phyloP scores from a whole-genome alignment of 768 basidiomycete genomes.

The Psilocybe azurescens region DNA sequence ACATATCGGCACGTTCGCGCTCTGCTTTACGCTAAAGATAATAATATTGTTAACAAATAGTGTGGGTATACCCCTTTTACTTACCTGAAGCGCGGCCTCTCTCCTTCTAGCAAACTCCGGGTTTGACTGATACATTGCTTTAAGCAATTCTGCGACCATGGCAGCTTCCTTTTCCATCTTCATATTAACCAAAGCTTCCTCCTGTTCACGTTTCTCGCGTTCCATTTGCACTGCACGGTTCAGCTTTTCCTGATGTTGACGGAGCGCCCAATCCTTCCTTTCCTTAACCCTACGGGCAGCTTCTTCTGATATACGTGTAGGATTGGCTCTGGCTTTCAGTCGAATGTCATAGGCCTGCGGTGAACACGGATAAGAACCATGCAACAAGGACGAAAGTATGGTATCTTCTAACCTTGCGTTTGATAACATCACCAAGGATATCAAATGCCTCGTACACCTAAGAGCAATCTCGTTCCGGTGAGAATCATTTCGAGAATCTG shows the following conservation, averaged over 20 bases:
- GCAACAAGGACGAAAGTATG: background rate
- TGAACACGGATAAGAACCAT: background rate
- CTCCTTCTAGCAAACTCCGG: conserved; percentile 69
- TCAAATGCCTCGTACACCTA: conserved; percentile 72
- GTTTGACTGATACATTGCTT: conserved; percentile 56
- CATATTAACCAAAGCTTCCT: conserved; percentile 32
- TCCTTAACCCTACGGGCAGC: conserved; percentile 49
- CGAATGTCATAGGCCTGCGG: conserved; percentile 53
- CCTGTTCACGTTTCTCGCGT: conserved; percentile 40
- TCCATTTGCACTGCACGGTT: conserved; percentile 49
- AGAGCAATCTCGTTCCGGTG: conserved; percentile 9
- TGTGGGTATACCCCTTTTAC: conserved; percentile 15
- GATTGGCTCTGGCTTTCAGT: conserved; percentile 34
- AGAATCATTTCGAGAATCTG: conserved; percentile 15
- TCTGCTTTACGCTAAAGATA: conserved; percentile 34
- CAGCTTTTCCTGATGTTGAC: conserved; percentile 52
- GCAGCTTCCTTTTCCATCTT: conserved; percentile 40
- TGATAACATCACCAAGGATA: conserved; percentile 56
- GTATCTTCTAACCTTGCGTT: conserved; percentile 53
- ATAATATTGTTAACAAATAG: background rate
- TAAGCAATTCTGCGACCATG: conserved; percentile 58
- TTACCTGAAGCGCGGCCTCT: conserved; percentile 55
- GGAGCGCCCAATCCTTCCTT: conserved; percentile 58
- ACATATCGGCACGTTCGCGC: conserved; percentile 31
- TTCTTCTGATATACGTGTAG: conserved; percentile 39